These are phyloP conservation scores for Vitis labrusca DNA, from an alignment of 164 flowering plant species.

Conservation along the genomic window DNA sequence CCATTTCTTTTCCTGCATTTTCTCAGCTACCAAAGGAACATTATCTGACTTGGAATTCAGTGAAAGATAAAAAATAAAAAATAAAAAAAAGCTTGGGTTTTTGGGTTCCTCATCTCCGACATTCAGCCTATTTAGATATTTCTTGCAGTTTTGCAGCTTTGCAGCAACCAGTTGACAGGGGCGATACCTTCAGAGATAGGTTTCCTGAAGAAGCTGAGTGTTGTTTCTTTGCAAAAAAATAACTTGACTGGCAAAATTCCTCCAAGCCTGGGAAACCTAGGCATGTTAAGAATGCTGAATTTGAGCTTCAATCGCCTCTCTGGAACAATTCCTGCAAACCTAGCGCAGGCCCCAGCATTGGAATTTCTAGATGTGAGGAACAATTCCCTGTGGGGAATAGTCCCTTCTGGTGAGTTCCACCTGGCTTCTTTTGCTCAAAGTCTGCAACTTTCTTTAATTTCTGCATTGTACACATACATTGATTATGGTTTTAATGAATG, in stretches of 20 bases:
- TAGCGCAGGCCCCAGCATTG: slow-evolving; percentile 35
- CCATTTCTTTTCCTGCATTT: no score
- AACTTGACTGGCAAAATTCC: slow-evolving; percentile 54
- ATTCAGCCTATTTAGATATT: slow-evolving; percentile 5
- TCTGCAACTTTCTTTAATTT: neutral
- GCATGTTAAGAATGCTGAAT: slow-evolving; percentile 39
- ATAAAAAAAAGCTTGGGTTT: no score
- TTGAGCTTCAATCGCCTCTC: slow-evolving; percentile 47
- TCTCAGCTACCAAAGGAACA: no score
- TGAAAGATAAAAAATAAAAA: no score
- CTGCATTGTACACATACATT: neutral
- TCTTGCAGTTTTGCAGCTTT: slow-evolving; percentile 53
- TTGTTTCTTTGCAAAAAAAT: slow-evolving; percentile 48
- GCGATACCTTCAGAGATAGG: slow-evolving; percentile 50
- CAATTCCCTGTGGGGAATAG: slow-evolving; percentile 58
- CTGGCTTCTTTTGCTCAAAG: neutral
- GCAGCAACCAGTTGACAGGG: slow-evolving; percentile 56
- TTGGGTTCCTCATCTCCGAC: neutral
- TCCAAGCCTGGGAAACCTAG: slow-evolving; percentile 39
- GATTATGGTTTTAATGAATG: slow-evolving; percentile 1
- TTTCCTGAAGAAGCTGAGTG: slow-evolving; percentile 40
- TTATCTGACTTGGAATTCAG: no score
- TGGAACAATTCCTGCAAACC: slow-evolving; percentile 45
- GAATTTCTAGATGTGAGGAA: slow-evolving; percentile 48
- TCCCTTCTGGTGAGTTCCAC: slow-evolving; percentile 46